Evolutionary conservation across 2,329 filamentous ascomycete genomes (phyloP).

Genomic region (Neonectria magnoliae): DNA sequence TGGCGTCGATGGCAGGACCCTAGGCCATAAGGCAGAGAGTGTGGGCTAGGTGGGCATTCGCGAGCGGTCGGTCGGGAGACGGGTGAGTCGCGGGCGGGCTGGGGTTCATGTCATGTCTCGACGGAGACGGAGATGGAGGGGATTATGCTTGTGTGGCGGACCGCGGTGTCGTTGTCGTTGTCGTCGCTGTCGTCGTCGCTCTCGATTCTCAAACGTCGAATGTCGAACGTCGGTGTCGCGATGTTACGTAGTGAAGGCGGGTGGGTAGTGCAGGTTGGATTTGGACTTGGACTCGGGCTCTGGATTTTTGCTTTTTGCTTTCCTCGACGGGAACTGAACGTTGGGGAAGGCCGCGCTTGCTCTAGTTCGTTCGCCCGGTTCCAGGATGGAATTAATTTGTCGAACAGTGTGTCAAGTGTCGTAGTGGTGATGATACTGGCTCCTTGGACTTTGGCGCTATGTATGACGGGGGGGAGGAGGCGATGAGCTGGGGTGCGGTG

Average conservation of each 20-base stretch:
- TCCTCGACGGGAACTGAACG: slow-evolving; percentile 17
- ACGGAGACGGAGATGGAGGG: slow-evolving; percentile 8
- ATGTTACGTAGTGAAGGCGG: background rate
- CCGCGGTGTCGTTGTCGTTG: background rate
- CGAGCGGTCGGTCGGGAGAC: slow-evolving; percentile 25
- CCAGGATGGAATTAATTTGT: slow-evolving; percentile 34
- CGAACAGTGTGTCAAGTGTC: slow-evolving; percentile 30
- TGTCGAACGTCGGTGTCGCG: background rate
- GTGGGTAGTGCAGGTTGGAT: slow-evolving; percentile 1
- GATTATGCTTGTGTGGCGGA: slow-evolving; percentile 15
- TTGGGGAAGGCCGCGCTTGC: slow-evolving; percentile 23
- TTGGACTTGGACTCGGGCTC: background rate
- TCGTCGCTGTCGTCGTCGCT: background rate
- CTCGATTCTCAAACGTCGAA: background rate
- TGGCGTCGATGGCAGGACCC: slow-evolving; percentile 43
- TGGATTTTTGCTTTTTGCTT: slow-evolving; percentile 1
- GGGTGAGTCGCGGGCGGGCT: slow-evolving; percentile 30
- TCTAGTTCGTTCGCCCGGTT: slow-evolving; percentile 14
- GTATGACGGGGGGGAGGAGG: slow-evolving; percentile 23
- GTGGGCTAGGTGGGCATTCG: slow-evolving; percentile 35
- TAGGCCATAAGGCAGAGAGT: slow-evolving; percentile 44
- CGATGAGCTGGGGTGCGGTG: slow-evolving; percentile 25
- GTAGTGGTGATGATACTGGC: slow-evolving; percentile 26
- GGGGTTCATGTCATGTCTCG: slow-evolving; percentile 48
- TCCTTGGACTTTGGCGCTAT: slow-evolving; percentile 33